Percentiles rank a stretch among this genome's conserved stretches.
Evolutionary conservation across 176 grass and related monocot species (phyloP).

Genomic region (Avena eriantha): DNA sequence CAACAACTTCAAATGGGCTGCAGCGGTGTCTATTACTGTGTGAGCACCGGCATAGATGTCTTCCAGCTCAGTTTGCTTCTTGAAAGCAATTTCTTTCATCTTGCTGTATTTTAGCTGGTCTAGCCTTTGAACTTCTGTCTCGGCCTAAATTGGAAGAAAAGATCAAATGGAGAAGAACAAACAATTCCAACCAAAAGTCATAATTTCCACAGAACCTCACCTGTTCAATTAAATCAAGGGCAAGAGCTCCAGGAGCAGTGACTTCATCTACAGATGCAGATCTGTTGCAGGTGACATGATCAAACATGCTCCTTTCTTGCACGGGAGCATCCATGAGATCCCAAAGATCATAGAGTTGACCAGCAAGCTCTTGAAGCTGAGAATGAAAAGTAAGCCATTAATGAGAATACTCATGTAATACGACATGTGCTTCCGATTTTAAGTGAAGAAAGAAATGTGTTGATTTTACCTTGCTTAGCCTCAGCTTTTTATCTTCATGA

Average conservation of each 20-base stretch:
- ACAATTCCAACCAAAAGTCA: conserved; percentile 8
- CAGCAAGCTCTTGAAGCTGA: conserved; percentile 96
- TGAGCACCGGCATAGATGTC: conserved; percentile 83
- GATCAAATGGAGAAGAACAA: conserved; percentile 28
- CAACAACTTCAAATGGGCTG: conserved; percentile 82
- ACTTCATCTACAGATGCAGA: conserved; percentile 83
- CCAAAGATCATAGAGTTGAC: conserved; percentile 96
- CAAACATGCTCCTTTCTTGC: conserved; percentile 83
- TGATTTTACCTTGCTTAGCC: conserved; percentile 80
- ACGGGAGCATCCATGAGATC: conserved; percentile 95
- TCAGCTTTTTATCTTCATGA: conserved; percentile 87
- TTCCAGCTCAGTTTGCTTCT: conserved; percentile 85
- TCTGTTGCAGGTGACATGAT: conserved; percentile 94
- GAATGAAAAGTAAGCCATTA: conserved; percentile 15
- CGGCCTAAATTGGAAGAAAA: conserved; percentile 53
- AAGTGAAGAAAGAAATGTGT: neutral
- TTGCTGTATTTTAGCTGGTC: conserved; percentile 85
- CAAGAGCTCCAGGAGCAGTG: conserved; percentile 82
- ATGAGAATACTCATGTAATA: conserved; percentile 31
- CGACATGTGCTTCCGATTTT: neutral
- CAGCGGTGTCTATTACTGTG: conserved; percentile 81
- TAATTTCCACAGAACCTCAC: conserved; percentile 50
- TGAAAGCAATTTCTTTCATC: conserved; percentile 95
- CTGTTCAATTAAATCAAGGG: conserved; percentile 96
- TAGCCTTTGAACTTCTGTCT: conserved; percentile 83